Evolutionary conservation across 306 rosid genomes (phyloP).

Genomic region (Cucurbita ficifolia): DNA sequence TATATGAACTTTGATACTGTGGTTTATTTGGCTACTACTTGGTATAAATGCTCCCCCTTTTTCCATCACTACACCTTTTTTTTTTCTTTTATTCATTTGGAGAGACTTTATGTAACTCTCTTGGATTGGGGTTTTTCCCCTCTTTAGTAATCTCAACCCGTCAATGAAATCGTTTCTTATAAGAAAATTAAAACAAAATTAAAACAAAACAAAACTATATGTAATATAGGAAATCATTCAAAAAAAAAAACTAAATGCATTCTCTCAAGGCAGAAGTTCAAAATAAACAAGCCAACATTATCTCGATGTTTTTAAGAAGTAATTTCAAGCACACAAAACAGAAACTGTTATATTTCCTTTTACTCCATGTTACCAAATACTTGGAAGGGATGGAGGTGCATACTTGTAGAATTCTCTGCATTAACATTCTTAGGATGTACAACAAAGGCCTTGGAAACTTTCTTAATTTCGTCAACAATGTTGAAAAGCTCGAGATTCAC

Average conservation of each 20-base stretch:
- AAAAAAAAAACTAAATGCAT: background rate
- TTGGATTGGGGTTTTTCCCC: background rate
- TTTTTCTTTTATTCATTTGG: background rate
- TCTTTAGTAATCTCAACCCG: background rate
- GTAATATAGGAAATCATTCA: background rate
- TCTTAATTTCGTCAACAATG: slow-evolving; percentile 81
- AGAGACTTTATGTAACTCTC: background rate
- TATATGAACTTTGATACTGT: background rate
- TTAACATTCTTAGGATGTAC: slow-evolving; percentile 80
- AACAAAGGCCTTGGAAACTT: slow-evolving; percentile 71
- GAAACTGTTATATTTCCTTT: background rate
- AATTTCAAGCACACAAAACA: background rate
- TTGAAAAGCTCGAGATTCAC: slow-evolving; percentile 85
- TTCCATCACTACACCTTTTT: background rate
- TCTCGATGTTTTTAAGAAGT: background rate
- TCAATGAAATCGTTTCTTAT: too few relatives aligned
- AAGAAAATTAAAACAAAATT: too few relatives aligned
- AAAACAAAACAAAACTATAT: background rate
- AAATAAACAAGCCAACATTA: background rate
- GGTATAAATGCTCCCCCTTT: background rate
- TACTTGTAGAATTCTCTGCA: slow-evolving; percentile 67
- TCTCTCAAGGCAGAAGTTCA: background rate
- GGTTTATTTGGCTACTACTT: background rate
- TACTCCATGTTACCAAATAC: background rate
- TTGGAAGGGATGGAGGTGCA: background rate